Evolutionary conservation across 768 basidiomycete species (phyloP).

Genomic region (Xerocomus spinulosus): DNA sequence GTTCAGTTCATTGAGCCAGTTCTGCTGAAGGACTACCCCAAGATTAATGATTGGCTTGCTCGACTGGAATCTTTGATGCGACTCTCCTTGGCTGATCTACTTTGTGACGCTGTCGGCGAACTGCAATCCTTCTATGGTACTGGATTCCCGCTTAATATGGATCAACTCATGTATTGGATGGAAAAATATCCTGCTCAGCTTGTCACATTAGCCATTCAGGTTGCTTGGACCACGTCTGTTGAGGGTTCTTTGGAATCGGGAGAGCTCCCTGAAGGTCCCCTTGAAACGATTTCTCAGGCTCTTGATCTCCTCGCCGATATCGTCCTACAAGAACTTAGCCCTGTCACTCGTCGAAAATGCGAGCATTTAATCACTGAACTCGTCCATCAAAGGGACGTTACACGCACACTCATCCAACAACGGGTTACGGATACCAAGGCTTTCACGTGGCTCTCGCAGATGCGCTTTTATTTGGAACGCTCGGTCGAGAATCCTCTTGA

Average conservation of each 20-base stretch:
- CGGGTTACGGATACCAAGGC: conserved; percentile 57
- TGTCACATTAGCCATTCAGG: conserved; percentile 91
- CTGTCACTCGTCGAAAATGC: conserved; percentile 94
- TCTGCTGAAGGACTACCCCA: conserved; percentile 85
- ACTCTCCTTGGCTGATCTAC: conserved; percentile 75
- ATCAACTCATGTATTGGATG: conserved; percentile 84
- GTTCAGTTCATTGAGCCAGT: conserved; percentile 82
- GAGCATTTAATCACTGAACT: conserved; percentile 98
- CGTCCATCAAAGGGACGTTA: conserved; percentile 96
- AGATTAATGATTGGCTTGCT: conserved; percentile 98
- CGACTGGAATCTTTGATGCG: conserved; percentile 93
- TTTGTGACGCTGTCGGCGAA: conserved; percentile 76
- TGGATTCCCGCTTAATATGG: conserved; percentile 52
- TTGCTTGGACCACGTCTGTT: conserved; percentile 87
- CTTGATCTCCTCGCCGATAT: conserved; percentile 96
- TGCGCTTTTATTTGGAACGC: conserved; percentile 93
- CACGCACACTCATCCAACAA: conserved; percentile 69
- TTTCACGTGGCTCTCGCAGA: conserved; percentile 95
- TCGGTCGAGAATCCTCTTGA: conserved; percentile 71
- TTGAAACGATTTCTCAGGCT: conserved; percentile 73
- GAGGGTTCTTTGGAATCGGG: conserved; percentile 62
- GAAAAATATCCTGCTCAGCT: conserved; percentile 94
- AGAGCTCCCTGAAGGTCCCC: conserved; percentile 54
- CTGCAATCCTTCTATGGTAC: conserved; percentile 77
- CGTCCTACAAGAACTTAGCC: conserved; percentile 82